Evolutionary conservation across 139 green algal species (phyloP), one percentile per base, ranked within the genome.

Genomic region (Penium margaritaceum): DNA sequence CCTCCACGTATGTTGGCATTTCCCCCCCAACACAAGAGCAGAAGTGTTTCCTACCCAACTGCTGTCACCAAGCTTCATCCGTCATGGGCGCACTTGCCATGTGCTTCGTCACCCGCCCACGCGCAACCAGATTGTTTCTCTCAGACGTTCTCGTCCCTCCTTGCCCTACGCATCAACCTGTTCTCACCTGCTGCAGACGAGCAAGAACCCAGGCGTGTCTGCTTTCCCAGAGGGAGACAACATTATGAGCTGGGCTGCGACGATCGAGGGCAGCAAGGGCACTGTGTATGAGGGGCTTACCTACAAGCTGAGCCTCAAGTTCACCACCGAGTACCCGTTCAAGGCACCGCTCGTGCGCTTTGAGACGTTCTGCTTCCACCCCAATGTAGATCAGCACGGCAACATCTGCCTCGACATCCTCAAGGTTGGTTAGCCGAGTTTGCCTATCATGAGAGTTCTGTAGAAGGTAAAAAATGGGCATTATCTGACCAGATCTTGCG

Each of bases 331-430:
- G 32, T 93, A 93, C 74, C 89, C 89, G 9, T 93, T 90, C 80
- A 89, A 91, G 81, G 62, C 88, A 37, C 89, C 89, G 0, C 70
- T 65, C 1, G 89, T 93, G 35, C 84, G 80, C 29, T 93, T 93
- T 70, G 85, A 88, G 51, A 90, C 88, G 1, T 68, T 78, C 12
- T 93, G 89, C 77, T 93, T 90, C 72, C 89, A 93, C 64, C 89
- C 89, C 47, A 93, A 93, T 64, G 89, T 93, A 24, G 88, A 92
- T 70, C 81, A 84, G 19, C 74, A 86, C 53, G 89, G 89, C 55
- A 90, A 90, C 82, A 92, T 93, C 75, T 93, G 89, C 84, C 80
- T 93, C 29, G 89, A 93, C 82, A 93, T 93, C 60, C 78, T 93
- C 12, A 81, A 82, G 53, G 68, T 76, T 34, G n/a, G 51, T 60